These are phyloP conservation scores for Eimeria necatrix DNA, from an alignment of 169 alveolate genomes.

Conservation along the genomic window DNA sequence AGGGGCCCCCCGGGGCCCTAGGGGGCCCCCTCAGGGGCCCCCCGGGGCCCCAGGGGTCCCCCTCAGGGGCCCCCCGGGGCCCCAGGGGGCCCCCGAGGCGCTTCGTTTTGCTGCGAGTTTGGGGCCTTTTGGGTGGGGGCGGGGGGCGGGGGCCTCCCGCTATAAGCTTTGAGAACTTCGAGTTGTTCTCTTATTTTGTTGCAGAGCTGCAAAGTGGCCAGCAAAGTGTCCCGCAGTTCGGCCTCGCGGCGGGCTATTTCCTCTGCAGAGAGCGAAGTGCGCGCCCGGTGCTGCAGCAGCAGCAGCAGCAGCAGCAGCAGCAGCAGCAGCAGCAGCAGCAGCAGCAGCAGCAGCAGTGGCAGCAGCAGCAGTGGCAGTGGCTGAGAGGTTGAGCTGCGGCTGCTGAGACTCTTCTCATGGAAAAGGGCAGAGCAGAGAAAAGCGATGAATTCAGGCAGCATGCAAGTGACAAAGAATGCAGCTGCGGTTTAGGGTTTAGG, in stretches of 20 bases:
- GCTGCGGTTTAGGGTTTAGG: no score
- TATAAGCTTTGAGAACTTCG: not conserved
- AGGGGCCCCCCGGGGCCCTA: no score
- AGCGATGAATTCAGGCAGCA: not conserved
- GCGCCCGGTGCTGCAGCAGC: conserved; percentile 32
- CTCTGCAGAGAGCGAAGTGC: not conserved
- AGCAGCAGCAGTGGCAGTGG: no score
- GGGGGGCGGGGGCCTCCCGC: not conserved
- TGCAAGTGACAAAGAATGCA: not conserved
- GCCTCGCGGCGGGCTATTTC: not conserved
- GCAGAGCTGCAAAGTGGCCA: not conserved
- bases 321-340: not conserved
- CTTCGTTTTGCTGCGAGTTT: no score
- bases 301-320: not conserved
- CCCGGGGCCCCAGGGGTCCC: no score
- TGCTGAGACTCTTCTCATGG: no score
- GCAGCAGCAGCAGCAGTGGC: not conserved
- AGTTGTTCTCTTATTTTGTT: not conserved
- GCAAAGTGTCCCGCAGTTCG: not conserved
- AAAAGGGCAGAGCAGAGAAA: not conserved
- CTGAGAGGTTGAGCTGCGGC: not conserved
- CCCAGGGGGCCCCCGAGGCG: no score
- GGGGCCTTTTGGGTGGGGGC: no score
- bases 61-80: no score
- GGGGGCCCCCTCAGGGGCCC: no score